Conservation (phyloP, 2,329 filamentous ascomycete species). For the Chrysosphaeria jannelii region DNA sequence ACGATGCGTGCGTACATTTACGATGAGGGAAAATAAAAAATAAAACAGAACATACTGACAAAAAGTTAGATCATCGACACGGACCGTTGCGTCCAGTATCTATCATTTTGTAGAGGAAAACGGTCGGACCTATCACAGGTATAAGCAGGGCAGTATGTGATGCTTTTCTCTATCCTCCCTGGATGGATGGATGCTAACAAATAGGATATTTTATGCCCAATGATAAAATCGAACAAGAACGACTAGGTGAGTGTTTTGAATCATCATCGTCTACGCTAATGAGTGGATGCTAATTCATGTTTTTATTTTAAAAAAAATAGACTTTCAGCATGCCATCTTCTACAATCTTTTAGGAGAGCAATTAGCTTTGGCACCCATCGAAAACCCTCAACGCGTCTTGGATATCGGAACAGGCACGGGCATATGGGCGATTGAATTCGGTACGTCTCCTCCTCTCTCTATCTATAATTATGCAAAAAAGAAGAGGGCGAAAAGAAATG, state of each 20-base stretch:
- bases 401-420: slow-evolving; percentile 20
- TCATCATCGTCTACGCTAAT: too few species aligned
- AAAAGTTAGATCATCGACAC: too few species aligned
- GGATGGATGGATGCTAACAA: slow-evolving; percentile 1
- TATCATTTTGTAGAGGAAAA: slow-evolving; percentile 5
- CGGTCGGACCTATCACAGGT: slow-evolving; percentile 5
- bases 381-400: slow-evolving; percentile 9
- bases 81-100: slow-evolving; percentile 4
- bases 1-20: too few species aligned
- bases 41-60: too few species aligned
- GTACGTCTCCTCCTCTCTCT: too few species aligned
- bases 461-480: too few species aligned
- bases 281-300: too few species aligned
- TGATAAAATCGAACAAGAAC: slow-evolving; percentile 3
- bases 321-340: slow-evolving; percentile 10
- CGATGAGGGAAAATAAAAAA: too few species aligned
- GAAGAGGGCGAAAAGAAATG: too few species aligned
- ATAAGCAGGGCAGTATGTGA: slow-evolving; percentile 3
- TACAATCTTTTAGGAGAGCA: slow-evolving; percentile 13
- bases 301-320: not conserved
- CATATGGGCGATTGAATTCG: slow-evolving; percentile 40
- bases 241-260: slow-evolving; percentile 4
- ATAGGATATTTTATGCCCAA: slow-evolving; percentile 5
- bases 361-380: slow-evolving; percentile 15
- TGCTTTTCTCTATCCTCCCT: slow-evolving; percentile 1